A percentile compares a stretch with the other conserved stretches of the same genome.
These are phyloP conservation scores for Corymbia calophylla DNA, from an alignment of 441 rosid species.

Conservation along the genomic window DNA sequence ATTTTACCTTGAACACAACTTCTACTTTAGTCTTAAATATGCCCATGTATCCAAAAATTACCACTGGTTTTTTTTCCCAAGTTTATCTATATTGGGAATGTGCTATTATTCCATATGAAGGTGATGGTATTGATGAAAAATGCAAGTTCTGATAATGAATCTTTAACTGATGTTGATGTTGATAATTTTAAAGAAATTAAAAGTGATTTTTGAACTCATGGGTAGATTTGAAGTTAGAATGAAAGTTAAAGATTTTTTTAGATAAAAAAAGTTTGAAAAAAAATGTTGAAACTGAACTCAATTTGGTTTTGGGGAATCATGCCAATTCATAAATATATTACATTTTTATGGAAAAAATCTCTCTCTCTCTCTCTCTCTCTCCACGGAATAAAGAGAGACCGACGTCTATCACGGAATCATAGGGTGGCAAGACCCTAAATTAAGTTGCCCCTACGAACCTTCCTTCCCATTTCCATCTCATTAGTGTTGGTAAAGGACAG, in stretches of 20 bases:
- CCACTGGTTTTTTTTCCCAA: neutral
- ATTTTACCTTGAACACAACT: neutral
- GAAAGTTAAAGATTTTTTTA: neutral
- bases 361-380: neutral
- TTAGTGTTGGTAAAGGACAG: neutral
- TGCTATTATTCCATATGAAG: neutral
- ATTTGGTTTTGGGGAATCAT: neutral
- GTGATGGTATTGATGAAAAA: neutral
- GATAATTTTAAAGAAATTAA: neutral
- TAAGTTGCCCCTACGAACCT: neutral
- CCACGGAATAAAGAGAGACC: neutral
- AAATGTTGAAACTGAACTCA: neutral
- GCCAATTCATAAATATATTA: neutral
- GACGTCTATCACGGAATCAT: neutral
- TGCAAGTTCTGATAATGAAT: fast-evolving
- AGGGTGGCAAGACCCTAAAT: neutral
- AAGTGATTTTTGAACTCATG: neutral
- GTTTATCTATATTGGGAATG: fast-evolving
- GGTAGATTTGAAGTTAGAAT: neutral
- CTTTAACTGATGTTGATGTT: fast-evolving
- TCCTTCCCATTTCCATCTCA: neutral
- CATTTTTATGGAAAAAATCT: neutral
- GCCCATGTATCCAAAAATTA: neutral
- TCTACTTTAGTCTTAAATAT: neutral
- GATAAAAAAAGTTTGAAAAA: fast-evolving